These are phyloP conservation scores for Bolboschoenoplectus hybrid DNA, from an alignment of 202 grass and related monocot genomes.

Conservation along the genomic window DNA sequence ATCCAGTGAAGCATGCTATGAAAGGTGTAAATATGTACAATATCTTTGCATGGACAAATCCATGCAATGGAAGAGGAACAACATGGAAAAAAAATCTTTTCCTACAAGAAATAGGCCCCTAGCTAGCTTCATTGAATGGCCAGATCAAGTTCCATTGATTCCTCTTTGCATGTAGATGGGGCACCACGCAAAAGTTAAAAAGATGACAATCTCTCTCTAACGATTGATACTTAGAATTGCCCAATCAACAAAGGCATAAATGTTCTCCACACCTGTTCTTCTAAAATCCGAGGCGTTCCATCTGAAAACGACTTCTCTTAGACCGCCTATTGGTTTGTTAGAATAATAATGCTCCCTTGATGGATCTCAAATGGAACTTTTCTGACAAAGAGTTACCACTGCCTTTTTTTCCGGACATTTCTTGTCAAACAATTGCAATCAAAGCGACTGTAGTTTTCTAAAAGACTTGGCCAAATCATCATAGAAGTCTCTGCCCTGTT, in stretches of 20 bases:
- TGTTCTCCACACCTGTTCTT: neutral
- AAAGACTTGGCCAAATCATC: constrained; percentile 11
- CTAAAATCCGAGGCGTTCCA: neutral
- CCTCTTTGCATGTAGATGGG: too few relatives aligned
- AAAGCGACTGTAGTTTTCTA: neutral
- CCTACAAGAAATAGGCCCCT: neutral
- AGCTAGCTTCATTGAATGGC: constrained; percentile 26
- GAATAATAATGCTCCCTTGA: neutral
- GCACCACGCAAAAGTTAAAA: neutral
- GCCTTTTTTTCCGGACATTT: neutral
- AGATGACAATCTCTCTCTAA: neutral
- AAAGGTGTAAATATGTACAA: constrained; percentile 25
- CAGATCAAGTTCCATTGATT: too few relatives aligned
- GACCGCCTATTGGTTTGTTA: neutral
- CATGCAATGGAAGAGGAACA: constrained; percentile 30
- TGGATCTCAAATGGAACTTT: neutral
- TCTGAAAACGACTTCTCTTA: constrained; percentile 21
- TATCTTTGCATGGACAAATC: constrained; percentile 1
- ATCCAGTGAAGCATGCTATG: neutral
- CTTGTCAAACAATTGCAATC: constrained; percentile 22
- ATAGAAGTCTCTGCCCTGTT: neutral
- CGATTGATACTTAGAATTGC: neutral
- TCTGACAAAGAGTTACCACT: neutral
- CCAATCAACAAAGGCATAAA: constrained; percentile 10
- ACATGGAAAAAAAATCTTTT: neutral